These are phyloP conservation scores for Lathyrus aphaca DNA, from an alignment of 306 rosid genomes.

Conservation along the genomic window DNA sequence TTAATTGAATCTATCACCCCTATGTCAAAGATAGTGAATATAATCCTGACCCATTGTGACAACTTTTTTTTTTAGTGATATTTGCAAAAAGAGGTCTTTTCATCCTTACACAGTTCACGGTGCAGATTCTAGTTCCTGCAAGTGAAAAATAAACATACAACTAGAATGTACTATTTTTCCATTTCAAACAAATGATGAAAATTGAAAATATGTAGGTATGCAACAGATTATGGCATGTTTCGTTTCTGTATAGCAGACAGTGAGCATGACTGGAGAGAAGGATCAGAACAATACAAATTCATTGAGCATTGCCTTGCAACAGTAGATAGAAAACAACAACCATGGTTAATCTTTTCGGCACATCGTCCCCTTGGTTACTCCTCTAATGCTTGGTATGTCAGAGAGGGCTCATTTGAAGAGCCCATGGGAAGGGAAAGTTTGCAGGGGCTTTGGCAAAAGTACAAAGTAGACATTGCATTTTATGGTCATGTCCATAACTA, in stretches of 20 bases:
- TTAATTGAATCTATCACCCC: too few species aligned
- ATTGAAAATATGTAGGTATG: slow-evolving; percentile 28
- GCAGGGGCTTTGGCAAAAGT: slow-evolving; percentile 84
- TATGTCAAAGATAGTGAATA: too few species aligned
- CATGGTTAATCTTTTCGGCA: slow-evolving; percentile 91
- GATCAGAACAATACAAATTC: slow-evolving; percentile 78
- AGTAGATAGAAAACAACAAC: slow-evolving; percentile 74
- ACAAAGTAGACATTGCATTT: slow-evolving; percentile 84
- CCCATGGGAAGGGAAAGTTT: slow-evolving; percentile 91
- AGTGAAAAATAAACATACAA: too few species aligned
- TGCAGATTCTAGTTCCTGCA: too few species aligned
- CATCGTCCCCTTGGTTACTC: slow-evolving; percentile 84
- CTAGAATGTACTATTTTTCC: too few species aligned
- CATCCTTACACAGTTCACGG: too few species aligned
- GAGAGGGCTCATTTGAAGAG: slow-evolving; percentile 70
- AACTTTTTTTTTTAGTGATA: too few species aligned
- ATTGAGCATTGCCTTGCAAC: slow-evolving; percentile 84
- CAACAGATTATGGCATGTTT: slow-evolving; percentile 82
- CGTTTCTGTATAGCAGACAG: slow-evolving; percentile 80
- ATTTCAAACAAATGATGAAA: too few species aligned
- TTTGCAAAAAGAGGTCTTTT: too few species aligned
- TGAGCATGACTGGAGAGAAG: slow-evolving; percentile 95
- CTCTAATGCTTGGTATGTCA: slow-evolving; percentile 63
- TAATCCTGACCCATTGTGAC: too few species aligned
- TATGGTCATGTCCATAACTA: slow-evolving; percentile 88